Evolutionary conservation across 2,329 filamentous ascomycete genomes (phyloP), one percentile per base, ranked within the genome.

Genomic region (Cytospora mali): DNA sequence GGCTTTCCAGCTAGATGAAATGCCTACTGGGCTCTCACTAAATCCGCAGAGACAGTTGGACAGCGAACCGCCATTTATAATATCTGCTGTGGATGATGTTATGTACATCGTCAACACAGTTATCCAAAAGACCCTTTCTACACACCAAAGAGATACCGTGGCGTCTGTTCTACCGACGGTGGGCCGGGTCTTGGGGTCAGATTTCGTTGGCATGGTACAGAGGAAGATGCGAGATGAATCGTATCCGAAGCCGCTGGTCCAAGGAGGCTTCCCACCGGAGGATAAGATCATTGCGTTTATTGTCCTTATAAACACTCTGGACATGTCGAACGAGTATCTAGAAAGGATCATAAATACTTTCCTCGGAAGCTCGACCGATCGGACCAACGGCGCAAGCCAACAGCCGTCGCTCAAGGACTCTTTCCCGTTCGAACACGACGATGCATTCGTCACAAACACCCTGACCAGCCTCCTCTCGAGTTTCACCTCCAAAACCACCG

Each of bases 61-160:
- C 58, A 85, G 88, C 62, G 92, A 93, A 69, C 85, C 92, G 3
- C 95, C 95, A 0, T 96, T 92, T 72, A 97, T 99, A 70, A 94
- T 95, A 50, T 93, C 93, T 2, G 93, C 94, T 0, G 93, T 99
- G 10, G 95, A 99, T 78, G 95, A 97, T 77, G 93, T 98, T 71
- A 98, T 99, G 94, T 99, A 98, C 76, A 97, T 99, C 69, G 91
- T 97, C 73, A 96, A 96, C 73, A 89, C 94, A 56, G 90, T 98
- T 35, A 82, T 98, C 9, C 90, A 96, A 67, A 89, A 94, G 67
- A 91, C 92, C 0, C 81, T 98, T 25, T 89, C 91, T 0, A 98
- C 96, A 0, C 92, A 91, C 2, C 93, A 97, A 73, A 83, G 88
- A 68, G 83, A 88, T 21, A 88, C 97, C 4, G 84, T 96, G 25